phyloP scores from a whole-genome alignment of 2,329 filamentous ascomycete species.

The Thelonectria olida region DNA sequence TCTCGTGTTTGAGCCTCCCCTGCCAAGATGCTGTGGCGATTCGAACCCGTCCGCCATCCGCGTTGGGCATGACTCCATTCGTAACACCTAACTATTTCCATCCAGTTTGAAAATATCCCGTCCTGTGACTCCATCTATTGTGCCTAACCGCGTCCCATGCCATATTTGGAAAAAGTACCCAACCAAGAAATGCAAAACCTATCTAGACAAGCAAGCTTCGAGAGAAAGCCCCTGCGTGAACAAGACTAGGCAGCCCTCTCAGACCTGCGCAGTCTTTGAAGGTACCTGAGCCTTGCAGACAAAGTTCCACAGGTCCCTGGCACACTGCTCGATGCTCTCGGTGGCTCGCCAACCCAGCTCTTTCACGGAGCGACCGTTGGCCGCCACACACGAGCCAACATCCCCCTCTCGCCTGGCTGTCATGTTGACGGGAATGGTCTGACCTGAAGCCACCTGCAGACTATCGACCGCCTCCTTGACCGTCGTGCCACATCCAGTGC shows the following conservation, averaged over 20 bases:
- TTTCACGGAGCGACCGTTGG: slow-evolving; percentile 48
- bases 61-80: neutral
- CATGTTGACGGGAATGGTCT: slow-evolving; percentile 48
- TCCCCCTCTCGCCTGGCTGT: slow-evolving; percentile 52
- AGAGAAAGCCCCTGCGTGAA: neutral
- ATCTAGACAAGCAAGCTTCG: neutral
- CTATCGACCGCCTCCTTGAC: slow-evolving; percentile 54
- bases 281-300: neutral
- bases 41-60: neutral
- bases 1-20: too few relatives aligned
- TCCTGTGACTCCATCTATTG: slow-evolving; percentile 1
- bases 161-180: neutral
- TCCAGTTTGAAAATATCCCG: neutral
- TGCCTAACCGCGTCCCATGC: neutral
- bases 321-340: slow-evolving; percentile 26
- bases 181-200: slow-evolving; percentile 6
- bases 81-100: neutral
- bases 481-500: slow-evolving; percentile 55
- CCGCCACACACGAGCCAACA: slow-evolving; percentile 54
- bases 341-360: slow-evolving; percentile 52
- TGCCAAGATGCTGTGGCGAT: neutral
- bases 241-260: too few relatives aligned
- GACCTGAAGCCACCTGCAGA: slow-evolving; percentile 48
- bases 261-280: neutral
- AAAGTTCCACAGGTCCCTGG: slow-evolving; percentile 26